phyloP scores from a whole-genome alignment of 495 filamentous ascomycete genomes.

The Pyrenula aspistea region DNA sequence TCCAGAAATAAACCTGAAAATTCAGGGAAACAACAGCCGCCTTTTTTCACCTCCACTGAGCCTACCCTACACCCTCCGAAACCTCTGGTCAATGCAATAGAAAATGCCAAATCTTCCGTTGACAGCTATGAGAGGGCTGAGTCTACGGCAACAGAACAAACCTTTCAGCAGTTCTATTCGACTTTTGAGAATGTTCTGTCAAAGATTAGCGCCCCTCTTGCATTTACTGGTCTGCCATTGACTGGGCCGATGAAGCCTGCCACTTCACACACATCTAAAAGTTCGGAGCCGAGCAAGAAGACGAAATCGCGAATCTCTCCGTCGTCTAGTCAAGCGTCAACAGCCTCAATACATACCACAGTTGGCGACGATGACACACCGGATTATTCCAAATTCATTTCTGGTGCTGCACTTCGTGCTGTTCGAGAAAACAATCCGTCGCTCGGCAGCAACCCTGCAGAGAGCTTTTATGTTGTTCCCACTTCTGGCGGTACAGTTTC shows the following conservation, averaged over 20 bases:
- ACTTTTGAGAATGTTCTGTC: slow-evolving; percentile 77
- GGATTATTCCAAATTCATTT: slow-evolving; percentile 67
- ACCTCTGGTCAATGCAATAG: not conserved
- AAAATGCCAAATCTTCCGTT: not conserved
- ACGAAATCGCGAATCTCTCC: slow-evolving; percentile 22
- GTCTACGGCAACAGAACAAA: slow-evolving; percentile 45
- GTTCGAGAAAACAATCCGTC: slow-evolving; percentile 34
- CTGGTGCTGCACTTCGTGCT: slow-evolving; percentile 65
- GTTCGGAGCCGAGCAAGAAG: slow-evolving; percentile 25
- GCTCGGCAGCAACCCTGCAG: slow-evolving; percentile 34
- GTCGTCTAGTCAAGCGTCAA: slow-evolving; percentile 1
- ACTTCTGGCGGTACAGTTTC: slow-evolving; percentile 77
- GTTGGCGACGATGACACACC: slow-evolving; percentile 34
- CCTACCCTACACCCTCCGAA: slow-evolving; percentile 8
- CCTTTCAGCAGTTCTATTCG: slow-evolving; percentile 81
- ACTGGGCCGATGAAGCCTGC: slow-evolving; percentile 37
- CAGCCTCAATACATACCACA: not conserved
- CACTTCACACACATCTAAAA: slow-evolving; percentile 23
- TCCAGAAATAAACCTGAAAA: not conserved
- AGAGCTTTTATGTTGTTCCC: slow-evolving; percentile 93
- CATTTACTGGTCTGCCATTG: slow-evolving; percentile 83
- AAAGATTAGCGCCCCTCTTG: slow-evolving; percentile 74
- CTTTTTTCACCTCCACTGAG: slow-evolving; percentile 24
- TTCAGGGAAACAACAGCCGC: slow-evolving; percentile 5
- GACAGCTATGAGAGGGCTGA: slow-evolving; percentile 10